These are phyloP conservation scores for Bryum argenteum DNA, from an alignment of 225 moss, liverwort and hornwort genomes.

Conservation along the genomic window DNA sequence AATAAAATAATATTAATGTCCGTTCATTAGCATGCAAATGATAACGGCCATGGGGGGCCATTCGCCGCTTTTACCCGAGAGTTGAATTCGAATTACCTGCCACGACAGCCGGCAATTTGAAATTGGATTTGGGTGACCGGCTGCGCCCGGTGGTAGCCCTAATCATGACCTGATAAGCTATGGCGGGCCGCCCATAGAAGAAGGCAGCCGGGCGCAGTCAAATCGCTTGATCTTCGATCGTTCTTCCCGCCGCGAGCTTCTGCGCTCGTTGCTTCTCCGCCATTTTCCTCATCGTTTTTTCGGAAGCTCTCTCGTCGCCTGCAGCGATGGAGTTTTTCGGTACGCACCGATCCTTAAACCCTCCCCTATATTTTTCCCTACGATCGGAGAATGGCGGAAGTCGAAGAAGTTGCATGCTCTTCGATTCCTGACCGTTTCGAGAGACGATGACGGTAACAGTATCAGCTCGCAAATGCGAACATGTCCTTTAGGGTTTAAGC, in stretches of 20 bases:
- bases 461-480: background rate
- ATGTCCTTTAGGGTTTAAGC: constrained; percentile 15
- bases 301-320: background rate
- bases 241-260: constrained; percentile 4
- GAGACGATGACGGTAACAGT: background rate
- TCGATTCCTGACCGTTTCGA: background rate
- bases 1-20: too few species aligned
- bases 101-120: constrained; percentile 5
- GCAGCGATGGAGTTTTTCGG: constrained; percentile 52
- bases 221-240: too few species aligned
- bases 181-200: constrained; percentile 27
- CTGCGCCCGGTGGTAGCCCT: constrained; percentile 17
- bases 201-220: background rate
- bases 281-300: background rate
- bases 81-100: too few species aligned
- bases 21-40: too few species aligned
- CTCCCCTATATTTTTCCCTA: background rate
- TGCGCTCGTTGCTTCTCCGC: background rate
- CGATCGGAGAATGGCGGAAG: background rate
- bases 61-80: background rate
- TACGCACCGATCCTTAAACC: constrained; percentile 22
- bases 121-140: background rate
- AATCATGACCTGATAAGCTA: constrained; percentile 32
- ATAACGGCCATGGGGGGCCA: too few species aligned
- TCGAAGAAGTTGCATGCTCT: background rate